These are phyloP conservation scores for Aurinia saxatilis DNA, from an alignment of 345 rosid species.

Conservation along the genomic window DNA sequence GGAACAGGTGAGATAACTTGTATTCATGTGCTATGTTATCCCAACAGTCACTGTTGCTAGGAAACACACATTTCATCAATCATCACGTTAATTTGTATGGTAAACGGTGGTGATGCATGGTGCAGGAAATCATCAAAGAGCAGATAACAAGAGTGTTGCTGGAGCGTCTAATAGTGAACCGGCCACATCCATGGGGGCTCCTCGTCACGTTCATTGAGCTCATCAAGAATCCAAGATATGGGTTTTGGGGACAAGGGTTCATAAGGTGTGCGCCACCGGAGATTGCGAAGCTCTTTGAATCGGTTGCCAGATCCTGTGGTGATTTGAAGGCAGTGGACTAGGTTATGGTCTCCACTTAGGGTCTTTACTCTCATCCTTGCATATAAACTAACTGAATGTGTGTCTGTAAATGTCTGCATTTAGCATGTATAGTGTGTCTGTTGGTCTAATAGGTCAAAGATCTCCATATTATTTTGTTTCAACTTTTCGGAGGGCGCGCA, in stretches of 20 bases:
- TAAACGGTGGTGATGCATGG: neutral
- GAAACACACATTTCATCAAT: no score
- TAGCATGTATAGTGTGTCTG: no score
- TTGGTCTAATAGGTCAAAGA: no score
- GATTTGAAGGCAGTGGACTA: conserved; percentile 66
- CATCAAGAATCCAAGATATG: conserved; percentile 88
- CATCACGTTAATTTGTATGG: no score
- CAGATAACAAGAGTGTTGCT: conserved; percentile 91
- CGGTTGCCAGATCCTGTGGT: conserved; percentile 77
- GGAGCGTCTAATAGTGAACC: conserved; percentile 87
- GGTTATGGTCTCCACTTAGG: conserved; percentile 70
- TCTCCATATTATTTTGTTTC: no score
- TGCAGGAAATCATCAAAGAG: conserved; percentile 93
- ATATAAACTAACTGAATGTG: no score
- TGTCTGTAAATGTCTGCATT: no score
- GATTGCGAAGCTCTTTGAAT: conserved; percentile 87
- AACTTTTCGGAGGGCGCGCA: no score
- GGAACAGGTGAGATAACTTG: no score
- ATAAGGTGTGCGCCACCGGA: conserved; percentile 84
- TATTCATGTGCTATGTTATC: no score
- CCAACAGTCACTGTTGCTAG: no score
- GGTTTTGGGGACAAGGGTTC: conserved; percentile 73
- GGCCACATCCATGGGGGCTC: conserved; percentile 99
- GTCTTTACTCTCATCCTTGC: no score
- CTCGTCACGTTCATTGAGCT: conserved; percentile 97